Conservation (phyloP, 352 stramenopile genomes). For the Phytophthora pini region DNA sequence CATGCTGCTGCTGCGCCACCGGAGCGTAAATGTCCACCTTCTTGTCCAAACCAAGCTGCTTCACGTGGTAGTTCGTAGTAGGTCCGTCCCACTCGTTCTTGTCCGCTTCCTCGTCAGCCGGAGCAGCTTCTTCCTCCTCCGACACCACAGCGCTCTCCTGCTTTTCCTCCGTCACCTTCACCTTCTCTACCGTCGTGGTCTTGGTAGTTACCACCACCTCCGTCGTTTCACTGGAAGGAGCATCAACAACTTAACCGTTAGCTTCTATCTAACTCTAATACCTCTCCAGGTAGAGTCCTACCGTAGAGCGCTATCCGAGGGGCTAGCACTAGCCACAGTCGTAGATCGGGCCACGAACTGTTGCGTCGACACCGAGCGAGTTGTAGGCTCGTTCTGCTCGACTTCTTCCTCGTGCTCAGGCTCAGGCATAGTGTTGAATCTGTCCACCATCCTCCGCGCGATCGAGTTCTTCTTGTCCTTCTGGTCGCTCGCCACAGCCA, state of each 20-base stretch:
- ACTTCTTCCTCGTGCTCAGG: conserved; percentile 41
- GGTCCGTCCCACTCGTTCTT: conserved; percentile 53
- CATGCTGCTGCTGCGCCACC: conserved; percentile 64
- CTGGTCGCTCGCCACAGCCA: conserved; percentile 37
- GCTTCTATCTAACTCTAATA: conserved; percentile 1
- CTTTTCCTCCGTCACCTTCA: conserved; percentile 18
- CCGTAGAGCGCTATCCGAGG: conserved; percentile 9
- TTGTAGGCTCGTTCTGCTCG: conserved; percentile 18
- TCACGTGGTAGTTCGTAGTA: conserved; percentile 80
- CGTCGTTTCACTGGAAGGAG: conserved; percentile 29
- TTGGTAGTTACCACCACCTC: conserved; percentile 9
- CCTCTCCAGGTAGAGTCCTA: conserved; percentile 13
- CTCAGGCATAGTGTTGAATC: conserved; percentile 45
- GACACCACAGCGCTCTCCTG: conserved; percentile 5
- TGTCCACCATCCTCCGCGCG: conserved; percentile 47
- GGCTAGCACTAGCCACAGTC: conserved; percentile 20
- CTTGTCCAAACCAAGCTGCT: conserved; percentile 76
- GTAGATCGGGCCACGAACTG: conserved; percentile 39
- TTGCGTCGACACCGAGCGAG: conserved; percentile 33
- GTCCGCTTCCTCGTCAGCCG: conserved; percentile 20
- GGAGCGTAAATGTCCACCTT: conserved; percentile 87
- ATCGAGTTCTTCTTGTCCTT: conserved; percentile 48
- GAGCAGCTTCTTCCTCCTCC: conserved; percentile 1
- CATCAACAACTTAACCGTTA: conserved; percentile 13
- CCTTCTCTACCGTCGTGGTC: conserved; percentile 14